Percentiles rank a stretch among this genome's conserved stretches.
These are phyloP conservation scores for Pestalotiopsis fici DNA, from an alignment of 2,329 filamentous ascomycete species.

Conservation along the genomic window DNA sequence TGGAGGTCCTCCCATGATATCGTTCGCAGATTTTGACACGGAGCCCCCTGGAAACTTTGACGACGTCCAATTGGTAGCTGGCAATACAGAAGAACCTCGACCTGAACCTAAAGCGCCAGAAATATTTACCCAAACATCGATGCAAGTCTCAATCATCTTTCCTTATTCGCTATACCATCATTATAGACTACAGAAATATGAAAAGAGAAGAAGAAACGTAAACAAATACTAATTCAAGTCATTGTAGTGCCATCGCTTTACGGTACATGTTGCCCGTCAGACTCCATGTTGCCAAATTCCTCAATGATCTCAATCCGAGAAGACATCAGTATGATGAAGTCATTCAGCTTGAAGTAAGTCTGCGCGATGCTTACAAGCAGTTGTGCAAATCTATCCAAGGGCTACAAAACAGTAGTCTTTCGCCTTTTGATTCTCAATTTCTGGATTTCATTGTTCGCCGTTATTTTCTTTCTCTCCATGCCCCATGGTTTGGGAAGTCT, in stretches of 20 bases:
- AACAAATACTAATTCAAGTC: not conserved
- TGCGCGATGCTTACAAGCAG: slow-evolving; percentile 41
- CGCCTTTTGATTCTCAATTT: slow-evolving; percentile 39
- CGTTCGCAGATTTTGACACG: slow-evolving; percentile 48
- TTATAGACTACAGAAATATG: not conserved
- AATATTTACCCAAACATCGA: slow-evolving; percentile 38
- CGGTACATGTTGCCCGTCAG: slow-evolving; percentile 41
- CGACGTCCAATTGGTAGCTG: slow-evolving; percentile 45
- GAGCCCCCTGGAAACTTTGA: slow-evolving; percentile 48
- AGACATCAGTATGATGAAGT: slow-evolving; percentile 40
- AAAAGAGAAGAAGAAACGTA: too few relatives aligned
- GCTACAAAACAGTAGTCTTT: not conserved
- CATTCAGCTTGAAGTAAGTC: slow-evolving; percentile 38
- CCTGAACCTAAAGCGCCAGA: slow-evolving; percentile 31
- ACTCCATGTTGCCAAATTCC: slow-evolving; percentile 36
- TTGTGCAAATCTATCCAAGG: slow-evolving; percentile 33
- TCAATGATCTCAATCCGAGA: slow-evolving; percentile 39
- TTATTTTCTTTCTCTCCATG: slow-evolving; percentile 55
- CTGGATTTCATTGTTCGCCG: slow-evolving; percentile 52
- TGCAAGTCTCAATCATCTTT: not conserved
- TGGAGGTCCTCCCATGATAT: slow-evolving; percentile 47
- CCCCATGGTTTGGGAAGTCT: slow-evolving; percentile 44
- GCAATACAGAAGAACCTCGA: slow-evolving; percentile 14
- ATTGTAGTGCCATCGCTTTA: slow-evolving; percentile 38
- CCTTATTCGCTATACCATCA: not conserved